Conservation (phyloP, 2,329 filamentous ascomycete genomes). For the Balansia obtecta region DNA sequence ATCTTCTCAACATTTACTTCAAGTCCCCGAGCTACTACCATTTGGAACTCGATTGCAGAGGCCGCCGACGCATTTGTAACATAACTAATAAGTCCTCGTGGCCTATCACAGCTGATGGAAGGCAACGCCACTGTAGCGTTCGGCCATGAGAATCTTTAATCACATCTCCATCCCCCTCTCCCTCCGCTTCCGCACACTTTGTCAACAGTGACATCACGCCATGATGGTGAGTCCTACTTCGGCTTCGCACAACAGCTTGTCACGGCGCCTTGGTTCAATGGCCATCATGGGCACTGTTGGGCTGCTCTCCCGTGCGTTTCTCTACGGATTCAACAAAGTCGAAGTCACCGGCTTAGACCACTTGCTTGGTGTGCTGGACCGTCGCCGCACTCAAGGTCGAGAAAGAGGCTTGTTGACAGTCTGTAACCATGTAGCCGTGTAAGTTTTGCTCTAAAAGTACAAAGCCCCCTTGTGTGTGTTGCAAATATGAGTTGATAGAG, state of each 20-base stretch:
- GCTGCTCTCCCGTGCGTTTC: slow-evolving; percentile 58
- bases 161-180: not conserved
- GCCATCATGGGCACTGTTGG: slow-evolving; percentile 64
- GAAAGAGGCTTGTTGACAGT: slow-evolving; percentile 71
- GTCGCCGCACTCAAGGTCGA: slow-evolving; percentile 51
- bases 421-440: slow-evolving; percentile 31
- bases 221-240: slow-evolving; percentile 14
- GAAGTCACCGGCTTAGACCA: slow-evolving; percentile 65
- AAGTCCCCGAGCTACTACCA: too few species aligned
- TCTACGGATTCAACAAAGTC: slow-evolving; percentile 61
- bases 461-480: too few species aligned
- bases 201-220: not conserved
- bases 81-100: not conserved
- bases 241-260: slow-evolving; percentile 38
- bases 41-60: not conserved
- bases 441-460: not conserved
- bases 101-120: not conserved
- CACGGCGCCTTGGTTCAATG: slow-evolving; percentile 64
- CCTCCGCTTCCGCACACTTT: not conserved
- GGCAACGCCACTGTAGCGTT: not conserved
- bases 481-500: too few species aligned
- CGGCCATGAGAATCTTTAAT: slow-evolving; percentile 1
- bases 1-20: too few species aligned
- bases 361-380: slow-evolving; percentile 66
- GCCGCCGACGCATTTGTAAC: not conserved